Conservation (phyloP, 164 flowering plant species). For the Malania oleifera region DNA sequence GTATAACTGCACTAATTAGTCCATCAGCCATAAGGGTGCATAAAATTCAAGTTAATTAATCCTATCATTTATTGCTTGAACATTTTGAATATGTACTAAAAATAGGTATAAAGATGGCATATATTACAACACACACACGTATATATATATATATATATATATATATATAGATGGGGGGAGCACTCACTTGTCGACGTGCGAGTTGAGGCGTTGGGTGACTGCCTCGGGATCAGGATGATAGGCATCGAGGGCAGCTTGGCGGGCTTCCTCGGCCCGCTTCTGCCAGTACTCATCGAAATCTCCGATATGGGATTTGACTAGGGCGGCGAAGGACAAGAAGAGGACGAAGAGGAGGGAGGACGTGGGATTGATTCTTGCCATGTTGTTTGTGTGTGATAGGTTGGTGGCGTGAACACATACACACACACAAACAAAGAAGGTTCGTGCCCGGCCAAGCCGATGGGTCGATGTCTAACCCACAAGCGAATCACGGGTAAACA, state of each 20-base stretch:
- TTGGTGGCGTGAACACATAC: background rate
- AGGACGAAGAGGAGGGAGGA: constrained; percentile 15
- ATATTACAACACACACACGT: background rate
- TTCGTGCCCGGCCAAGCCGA: background rate
- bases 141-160: background rate
- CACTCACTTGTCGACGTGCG: constrained; percentile 31
- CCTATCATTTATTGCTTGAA: no score
- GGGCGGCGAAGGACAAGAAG: constrained; percentile 15
- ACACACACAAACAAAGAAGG: background rate
- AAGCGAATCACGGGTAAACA: background rate
- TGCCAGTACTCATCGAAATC: constrained; percentile 45
- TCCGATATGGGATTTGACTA: constrained; percentile 31
- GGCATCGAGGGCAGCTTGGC: constrained; percentile 19
- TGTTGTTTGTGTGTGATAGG: no score
- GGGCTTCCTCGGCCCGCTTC: constrained; percentile 35
- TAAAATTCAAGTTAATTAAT: no score
- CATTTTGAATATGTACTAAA: no score
- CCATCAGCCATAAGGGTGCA: no score
- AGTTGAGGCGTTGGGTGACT: constrained; percentile 34
- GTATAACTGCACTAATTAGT: no score
- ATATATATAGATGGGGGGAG: background rate
- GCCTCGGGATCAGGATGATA: constrained; percentile 43
- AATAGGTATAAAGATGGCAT: no score
- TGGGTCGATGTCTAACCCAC: background rate
- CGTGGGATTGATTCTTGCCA: no score